Evolutionary conservation across 257 asterid species (phyloP).

Genomic region (Petunia secreta): DNA sequence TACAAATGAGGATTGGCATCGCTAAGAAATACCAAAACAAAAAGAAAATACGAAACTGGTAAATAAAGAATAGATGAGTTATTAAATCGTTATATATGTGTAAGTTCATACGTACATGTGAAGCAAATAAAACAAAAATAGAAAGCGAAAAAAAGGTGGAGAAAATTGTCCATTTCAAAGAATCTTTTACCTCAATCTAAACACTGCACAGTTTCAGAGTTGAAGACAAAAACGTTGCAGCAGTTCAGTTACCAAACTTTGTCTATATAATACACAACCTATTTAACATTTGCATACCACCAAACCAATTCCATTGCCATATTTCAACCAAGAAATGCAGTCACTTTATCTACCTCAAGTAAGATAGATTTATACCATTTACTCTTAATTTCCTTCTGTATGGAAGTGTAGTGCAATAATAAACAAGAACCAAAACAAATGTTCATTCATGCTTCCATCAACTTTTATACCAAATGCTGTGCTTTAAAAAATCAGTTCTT

Average conservation of each 20-base stretch:
- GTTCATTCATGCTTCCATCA: background rate
- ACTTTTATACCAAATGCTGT: background rate
- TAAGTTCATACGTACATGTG: background rate
- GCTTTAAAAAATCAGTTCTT: background rate
- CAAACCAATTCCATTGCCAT: constrained; percentile 6
- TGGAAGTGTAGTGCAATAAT: background rate
- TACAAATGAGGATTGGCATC: background rate
- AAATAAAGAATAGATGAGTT: background rate
- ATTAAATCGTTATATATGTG: background rate
- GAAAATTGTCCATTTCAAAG: constrained; percentile 17
- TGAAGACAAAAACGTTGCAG: background rate
- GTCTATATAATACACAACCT: background rate
- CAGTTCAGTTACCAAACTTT: constrained; percentile 16
- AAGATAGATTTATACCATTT: background rate
- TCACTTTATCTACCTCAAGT: background rate
- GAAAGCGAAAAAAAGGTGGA: background rate
- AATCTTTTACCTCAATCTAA: constrained; percentile 13
- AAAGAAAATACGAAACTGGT: background rate
- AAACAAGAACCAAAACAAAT: background rate
- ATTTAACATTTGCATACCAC: background rate
- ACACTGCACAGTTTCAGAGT: background rate
- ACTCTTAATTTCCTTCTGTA: background rate
- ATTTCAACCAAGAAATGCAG: background rate
- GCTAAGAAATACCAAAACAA: background rate
- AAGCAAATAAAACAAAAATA: constrained; percentile 4